Conservation (phyloP, 768 basidiomycete genomes). For the Kockovaella imperatae region DNA sequence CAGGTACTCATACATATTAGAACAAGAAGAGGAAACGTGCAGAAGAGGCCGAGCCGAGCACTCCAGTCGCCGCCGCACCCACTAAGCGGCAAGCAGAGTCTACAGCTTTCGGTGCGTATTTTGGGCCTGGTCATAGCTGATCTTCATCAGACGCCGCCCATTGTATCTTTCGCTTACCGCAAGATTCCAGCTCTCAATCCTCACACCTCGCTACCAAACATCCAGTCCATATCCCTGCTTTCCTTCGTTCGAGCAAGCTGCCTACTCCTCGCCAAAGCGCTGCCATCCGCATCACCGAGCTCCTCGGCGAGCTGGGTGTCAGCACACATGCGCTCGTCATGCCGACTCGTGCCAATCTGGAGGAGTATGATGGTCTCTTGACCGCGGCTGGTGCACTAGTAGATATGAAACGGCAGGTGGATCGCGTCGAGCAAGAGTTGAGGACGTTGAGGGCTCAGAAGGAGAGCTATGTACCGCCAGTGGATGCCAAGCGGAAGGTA, state of each 20-base stretch:
- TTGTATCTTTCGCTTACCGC: constrained; percentile 35
- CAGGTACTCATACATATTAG: constrained; percentile 18
- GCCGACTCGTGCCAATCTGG: constrained; percentile 79
- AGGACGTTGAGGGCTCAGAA: constrained; percentile 56
- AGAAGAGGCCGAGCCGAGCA: constrained; percentile 24
- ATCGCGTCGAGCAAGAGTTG: constrained; percentile 80
- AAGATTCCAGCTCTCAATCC: constrained; percentile 17
- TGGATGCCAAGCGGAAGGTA: constrained; percentile 40
- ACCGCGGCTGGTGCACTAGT: constrained; percentile 65
- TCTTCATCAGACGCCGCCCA: constrained; percentile 21
- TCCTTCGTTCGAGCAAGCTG: constrained; percentile 78
- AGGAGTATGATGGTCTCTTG: constrained; percentile 64
- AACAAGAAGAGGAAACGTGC: constrained; percentile 40
- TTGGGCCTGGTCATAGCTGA: background rate
- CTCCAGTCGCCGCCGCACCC: constrained; percentile 1
- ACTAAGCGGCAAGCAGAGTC: constrained; percentile 29
- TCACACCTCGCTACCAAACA: constrained; percentile 39
- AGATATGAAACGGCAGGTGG: constrained; percentile 77
- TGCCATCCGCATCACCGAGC: constrained; percentile 66
- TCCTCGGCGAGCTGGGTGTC: constrained; percentile 69
- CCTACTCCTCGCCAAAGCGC: constrained; percentile 64
- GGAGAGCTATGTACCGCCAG: constrained; percentile 26
- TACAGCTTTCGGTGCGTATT: constrained; percentile 24
- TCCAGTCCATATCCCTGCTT: constrained; percentile 52
- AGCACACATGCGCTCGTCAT: constrained; percentile 72